Conservation (phyloP, 192 early-diverging fungal genomes). For the Backusella tuberculispora region DNA sequence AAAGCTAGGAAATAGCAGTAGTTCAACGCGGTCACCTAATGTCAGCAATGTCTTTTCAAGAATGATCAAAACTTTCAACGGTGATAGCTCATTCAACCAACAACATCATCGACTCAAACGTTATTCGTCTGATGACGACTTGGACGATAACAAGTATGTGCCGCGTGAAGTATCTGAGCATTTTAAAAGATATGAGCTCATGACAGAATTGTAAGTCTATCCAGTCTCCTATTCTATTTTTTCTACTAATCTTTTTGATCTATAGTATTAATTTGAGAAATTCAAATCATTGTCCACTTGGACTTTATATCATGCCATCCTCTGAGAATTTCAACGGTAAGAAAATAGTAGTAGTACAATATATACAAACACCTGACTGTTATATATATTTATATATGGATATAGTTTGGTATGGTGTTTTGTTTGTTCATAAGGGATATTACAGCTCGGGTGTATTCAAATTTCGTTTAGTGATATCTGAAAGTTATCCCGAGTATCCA, state of each 20-base stretch:
- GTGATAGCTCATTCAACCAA: background rate
- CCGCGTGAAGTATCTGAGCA: conserved; percentile 34
- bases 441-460: conserved; percentile 91
- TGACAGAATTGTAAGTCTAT: conserved; percentile 70
- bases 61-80: background rate
- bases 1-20: background rate
- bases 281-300: conserved; percentile 82
- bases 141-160: conserved; percentile 17
- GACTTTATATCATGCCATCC: conserved; percentile 87
- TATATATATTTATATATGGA: background rate
- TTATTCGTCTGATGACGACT: conserved; percentile 18
- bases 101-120: conserved; percentile 12
- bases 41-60: conserved; percentile 24
- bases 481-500: conserved; percentile 73
- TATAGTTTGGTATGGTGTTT: conserved; percentile 80
- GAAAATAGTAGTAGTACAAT: background rate
- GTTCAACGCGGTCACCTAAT: conserved; percentile 17
- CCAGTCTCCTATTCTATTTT: background rate
- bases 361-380: background rate
- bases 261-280: conserved; percentile 73
- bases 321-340: conserved; percentile 67
- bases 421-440: conserved; percentile 91
- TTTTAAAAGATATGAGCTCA: conserved; percentile 68
- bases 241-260: background rate
- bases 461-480: conserved; percentile 80